Conservation (phyloP, 176 grass and related monocot genomes). For the Thinopyrum elongatum region DNA sequence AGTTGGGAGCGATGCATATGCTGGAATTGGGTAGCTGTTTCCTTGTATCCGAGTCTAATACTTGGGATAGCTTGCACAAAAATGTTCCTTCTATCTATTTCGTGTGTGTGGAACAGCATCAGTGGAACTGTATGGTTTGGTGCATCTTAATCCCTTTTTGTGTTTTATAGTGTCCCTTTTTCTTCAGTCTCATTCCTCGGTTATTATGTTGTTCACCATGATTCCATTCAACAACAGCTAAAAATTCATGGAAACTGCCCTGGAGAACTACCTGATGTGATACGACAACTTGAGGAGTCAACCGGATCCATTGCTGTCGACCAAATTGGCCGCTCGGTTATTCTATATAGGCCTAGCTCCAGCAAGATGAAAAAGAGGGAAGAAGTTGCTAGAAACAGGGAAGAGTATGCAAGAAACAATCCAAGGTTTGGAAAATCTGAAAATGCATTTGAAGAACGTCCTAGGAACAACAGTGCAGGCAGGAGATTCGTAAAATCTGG, state of each 20-base stretch:
- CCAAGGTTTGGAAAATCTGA: constrained; percentile 35
- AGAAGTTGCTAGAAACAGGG: constrained; percentile 36
- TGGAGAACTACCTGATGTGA: constrained; percentile 59
- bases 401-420: constrained; percentile 34
- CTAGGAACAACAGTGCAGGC: constrained; percentile 16
- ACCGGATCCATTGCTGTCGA: constrained; percentile 75
- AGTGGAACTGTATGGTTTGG: not conserved
- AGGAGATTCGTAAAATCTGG: constrained; percentile 37
- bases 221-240: constrained; percentile 50
- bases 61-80: not conserved
- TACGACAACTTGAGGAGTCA: constrained; percentile 81
- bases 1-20: not conserved
- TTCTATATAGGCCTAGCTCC: constrained; percentile 88
- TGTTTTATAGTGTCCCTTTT: constrained; percentile 5
- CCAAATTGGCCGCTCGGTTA: constrained; percentile 79
- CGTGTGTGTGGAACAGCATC: not conserved
- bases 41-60: not conserved
- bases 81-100: not conserved
- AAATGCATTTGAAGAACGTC: constrained; percentile 32
- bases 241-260: constrained; percentile 88
- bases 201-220: constrained; percentile 21
- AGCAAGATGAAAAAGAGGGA: constrained; percentile 84
- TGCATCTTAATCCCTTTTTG: constrained; percentile 11
- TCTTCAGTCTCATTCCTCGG: not conserved
- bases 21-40: not conserved